Evolutionary conservation across 768 basidiomycete genomes (phyloP).

Genomic region (Mycena crocata): DNA sequence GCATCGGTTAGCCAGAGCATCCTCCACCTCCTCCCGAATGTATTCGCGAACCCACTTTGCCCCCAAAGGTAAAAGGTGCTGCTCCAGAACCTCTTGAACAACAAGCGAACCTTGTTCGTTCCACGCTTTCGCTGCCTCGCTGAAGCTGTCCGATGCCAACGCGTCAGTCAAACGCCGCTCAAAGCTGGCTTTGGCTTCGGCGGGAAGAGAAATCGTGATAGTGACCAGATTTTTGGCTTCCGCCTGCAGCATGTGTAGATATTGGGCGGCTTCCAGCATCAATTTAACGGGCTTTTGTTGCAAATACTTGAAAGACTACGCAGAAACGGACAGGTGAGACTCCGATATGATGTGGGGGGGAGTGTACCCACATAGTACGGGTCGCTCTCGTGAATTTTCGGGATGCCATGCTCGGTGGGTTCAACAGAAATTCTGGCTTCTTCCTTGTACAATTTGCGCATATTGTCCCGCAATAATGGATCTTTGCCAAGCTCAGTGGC

Average conservation of each 20-base stretch:
- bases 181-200: conserved; percentile 71
- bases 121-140: conserved; percentile 90
- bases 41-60: conserved; percentile 92
- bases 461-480: conserved; percentile 83
- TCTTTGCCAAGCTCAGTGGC: conserved; percentile 94
- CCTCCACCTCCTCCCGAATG: conserved; percentile 91
- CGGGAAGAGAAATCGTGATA: conserved; percentile 75
- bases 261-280: conserved; percentile 81
- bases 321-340: conserved; percentile 17
- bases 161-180: conserved; percentile 83
- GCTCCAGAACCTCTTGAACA: conserved; percentile 81
- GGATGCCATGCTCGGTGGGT: conserved; percentile 88
- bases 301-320: conserved; percentile 95
- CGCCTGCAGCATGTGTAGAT: conserved; percentile 90
- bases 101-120: conserved; percentile 86
- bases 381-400: conserved; percentile 81
- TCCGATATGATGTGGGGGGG: not conserved
- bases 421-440: conserved; percentile 82
- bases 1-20: conserved; percentile 77
- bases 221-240: conserved; percentile 91
- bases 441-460: conserved; percentile 79
- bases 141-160: conserved; percentile 86
- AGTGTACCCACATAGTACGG: conserved; percentile 70
- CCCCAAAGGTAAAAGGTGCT: conserved; percentile 85
- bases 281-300: conserved; percentile 77